Evolutionary conservation across 1,284 basidiomycete species (phyloP), one percentile per base, ranked within the genome.

Genomic region (Fistulinella cinereoalba): DNA sequence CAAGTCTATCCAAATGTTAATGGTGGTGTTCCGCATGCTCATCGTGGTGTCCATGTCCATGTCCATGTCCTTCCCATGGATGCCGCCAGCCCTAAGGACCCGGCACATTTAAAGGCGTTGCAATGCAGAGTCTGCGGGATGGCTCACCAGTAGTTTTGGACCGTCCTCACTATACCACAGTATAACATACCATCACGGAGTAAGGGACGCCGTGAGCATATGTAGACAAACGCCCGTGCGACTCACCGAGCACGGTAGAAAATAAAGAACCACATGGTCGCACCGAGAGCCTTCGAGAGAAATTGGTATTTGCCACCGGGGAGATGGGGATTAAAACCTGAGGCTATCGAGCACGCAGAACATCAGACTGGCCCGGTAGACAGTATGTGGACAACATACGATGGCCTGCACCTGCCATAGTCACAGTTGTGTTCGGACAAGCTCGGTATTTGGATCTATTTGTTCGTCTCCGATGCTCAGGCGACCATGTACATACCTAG

Each of bases 251-350:
- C 85, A 51, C 92, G 83, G 72, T 95, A 96, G 75, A 96, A 95
- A 68, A 96, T 90, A 77, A 94, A 97, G 82, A 96, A 96, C 92
- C 92, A 96, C 92, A 96, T 96, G 34, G 84, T 81, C 31, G 92
- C 92, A 48, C 92, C 93, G 47, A 96, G 75, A 43, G 82, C 80
- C 70, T 93, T 94, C 33, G 88, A 80, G 28, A 94, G 76, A 65
- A 92, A 80, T 52, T 79, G 81, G 70, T 92, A 81, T 61, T 77
- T 79, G 59, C 83, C 75, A 19, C 86, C 83, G 33, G 91, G 89
- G 32, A 92, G 75, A 67, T 92, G 90, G 33, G 91, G 91, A 67
- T 92, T 75, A 62, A 92, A 94, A 58, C 88, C 91, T 71, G 80
- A 70, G 53, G 73, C 81, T 81, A 37, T 41, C 15, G 11, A 23